Percentiles rank a stretch among this genome's conserved stretches.
These are phyloP conservation scores for Coccomyxa subellipsoidea DNA, from an alignment of 163 green algal species.

Conservation along the genomic window DNA sequence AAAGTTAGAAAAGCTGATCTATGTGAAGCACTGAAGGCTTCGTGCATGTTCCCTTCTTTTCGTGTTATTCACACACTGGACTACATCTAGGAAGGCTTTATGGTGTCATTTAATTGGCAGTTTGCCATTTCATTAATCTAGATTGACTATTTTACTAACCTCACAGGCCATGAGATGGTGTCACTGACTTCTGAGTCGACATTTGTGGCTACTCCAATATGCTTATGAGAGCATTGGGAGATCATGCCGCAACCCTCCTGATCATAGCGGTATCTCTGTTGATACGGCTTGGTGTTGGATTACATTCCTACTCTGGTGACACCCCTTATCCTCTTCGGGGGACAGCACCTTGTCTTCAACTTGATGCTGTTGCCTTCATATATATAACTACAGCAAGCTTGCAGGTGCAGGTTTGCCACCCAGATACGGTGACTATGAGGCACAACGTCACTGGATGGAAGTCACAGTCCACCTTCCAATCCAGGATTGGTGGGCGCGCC, in stretches of 20 bases:
- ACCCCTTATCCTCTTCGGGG: background rate
- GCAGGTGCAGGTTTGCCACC: constrained; percentile 33
- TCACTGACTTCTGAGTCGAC: too few species aligned
- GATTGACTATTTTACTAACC: too few species aligned
- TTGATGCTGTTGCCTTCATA: background rate
- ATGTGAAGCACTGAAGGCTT: too few species aligned
- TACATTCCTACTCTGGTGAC: constrained; percentile 70
- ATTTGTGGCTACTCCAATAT: background rate
- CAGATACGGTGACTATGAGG: constrained; percentile 96
- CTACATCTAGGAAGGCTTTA: too few species aligned
- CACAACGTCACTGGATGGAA: constrained; percentile 99
- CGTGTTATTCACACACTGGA: too few species aligned
- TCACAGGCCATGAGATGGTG: too few species aligned
- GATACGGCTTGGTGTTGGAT: constrained; percentile 43
- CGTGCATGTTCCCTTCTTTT: too few species aligned
- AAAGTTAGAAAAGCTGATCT: too few species aligned
- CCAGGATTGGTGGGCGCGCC: constrained; percentile 59
- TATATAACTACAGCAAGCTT: background rate
- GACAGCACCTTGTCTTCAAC: background rate
- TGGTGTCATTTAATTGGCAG: too few species aligned
- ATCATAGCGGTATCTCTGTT: constrained; percentile 22
- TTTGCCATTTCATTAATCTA: too few species aligned
- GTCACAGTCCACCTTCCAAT: constrained; percentile 74
- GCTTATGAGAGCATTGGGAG: background rate
- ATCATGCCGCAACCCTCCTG: constrained; percentile 3